Conservation (phyloP, 495 filamentous ascomycete genomes). For the Penicillium maclennaniae region DNA sequence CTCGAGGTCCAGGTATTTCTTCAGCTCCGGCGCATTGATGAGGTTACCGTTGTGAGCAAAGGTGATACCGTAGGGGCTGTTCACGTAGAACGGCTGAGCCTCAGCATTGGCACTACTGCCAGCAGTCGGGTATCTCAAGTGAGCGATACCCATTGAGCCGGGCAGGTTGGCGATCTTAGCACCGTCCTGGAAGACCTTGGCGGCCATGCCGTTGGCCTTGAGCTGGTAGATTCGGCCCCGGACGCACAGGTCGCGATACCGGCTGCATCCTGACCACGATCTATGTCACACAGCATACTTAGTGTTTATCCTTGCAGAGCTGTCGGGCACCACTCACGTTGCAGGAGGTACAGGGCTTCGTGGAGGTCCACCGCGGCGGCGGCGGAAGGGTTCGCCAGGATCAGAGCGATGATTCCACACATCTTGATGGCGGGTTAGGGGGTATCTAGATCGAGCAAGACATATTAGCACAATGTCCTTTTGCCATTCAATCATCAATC, state of each 20-base stretch:
- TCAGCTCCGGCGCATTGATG: slow-evolving; percentile 83
- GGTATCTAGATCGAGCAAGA: slow-evolving; percentile 11
- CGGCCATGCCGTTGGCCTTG: slow-evolving; percentile 90
- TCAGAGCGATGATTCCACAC: slow-evolving; percentile 85
- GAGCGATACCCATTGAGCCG: slow-evolving; percentile 85
- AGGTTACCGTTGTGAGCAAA: slow-evolving; percentile 85
- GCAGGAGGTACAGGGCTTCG: slow-evolving; percentile 84
- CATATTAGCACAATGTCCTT: not conserved
- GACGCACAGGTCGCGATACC: slow-evolving; percentile 75
- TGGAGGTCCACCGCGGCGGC: slow-evolving; percentile 77
- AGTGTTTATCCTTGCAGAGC: slow-evolving; percentile 5
- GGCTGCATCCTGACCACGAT: slow-evolving; percentile 85
- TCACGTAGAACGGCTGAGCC: slow-evolving; percentile 82
- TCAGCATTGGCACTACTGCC: slow-evolving; percentile 68
- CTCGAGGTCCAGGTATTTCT: slow-evolving; percentile 75
- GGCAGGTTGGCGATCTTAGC: slow-evolving; percentile 72
- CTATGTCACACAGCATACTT: slow-evolving; percentile 24
- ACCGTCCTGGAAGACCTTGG: slow-evolving; percentile 80
- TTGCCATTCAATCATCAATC: slow-evolving; percentile 5
- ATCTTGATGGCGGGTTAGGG: slow-evolving; percentile 42
- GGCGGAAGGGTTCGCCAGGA: slow-evolving; percentile 63
- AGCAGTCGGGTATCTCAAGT: slow-evolving; percentile 88
- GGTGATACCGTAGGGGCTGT: slow-evolving; percentile 77
- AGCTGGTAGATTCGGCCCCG: slow-evolving; percentile 83
- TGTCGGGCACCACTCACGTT: slow-evolving; percentile 45